Base-by-base conservation (phyloP, 352 stramenopile genomes). In the Paralagenidium karlingii region DNA sequence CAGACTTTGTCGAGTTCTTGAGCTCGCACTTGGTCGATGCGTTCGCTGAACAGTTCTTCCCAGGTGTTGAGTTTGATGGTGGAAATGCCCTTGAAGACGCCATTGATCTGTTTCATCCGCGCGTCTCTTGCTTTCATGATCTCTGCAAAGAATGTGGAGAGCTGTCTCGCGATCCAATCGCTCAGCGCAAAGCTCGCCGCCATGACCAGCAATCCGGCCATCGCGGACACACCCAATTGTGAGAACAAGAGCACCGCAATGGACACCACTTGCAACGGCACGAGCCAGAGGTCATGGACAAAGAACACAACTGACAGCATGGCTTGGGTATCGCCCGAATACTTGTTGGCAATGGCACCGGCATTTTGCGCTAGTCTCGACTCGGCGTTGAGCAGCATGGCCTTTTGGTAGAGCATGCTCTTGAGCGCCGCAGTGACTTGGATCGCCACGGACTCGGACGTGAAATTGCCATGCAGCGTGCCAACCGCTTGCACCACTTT, bases 21-120 rank as follows among this genome's bases (percentile, higher is more conserved):
- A 21, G 41, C 58, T 1, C 66, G 53, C 8, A 47, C 38, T 22
- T 45, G 31, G 1, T 51, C 45, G 19, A 80, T 77, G 6, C 93
- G 77, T 13, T 70, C 78, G 5, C 63, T 65, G 55, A 97, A 96
- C 24, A 90, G 79, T 34, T 56, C 45, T 55, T 98, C 93, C 86
- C 85, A 97, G 8, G 85, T 83, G 60, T 97, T 93, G 39, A 97
- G 81, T 51, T 98, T 98, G 53, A 97, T 88, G 42, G 95, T 93
- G 34, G 87, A 71, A 52, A 97, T 96, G 22, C 68, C 67, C 18
- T 54, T 59, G 21, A 89, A 67, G 33, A 87, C 64, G 24, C 84
- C 68, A 15, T 57, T 64, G 24, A 79, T 44, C 6, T 81, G 54
- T 19, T 59, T 63, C 44, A 82, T 64, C 20, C 74, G 68, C 40